Percentiles rank a stretch among this genome's conserved stretches.
phyloP scores from a whole-genome alignment of 2,329 filamentous ascomycete genomes.

The Fusarium palustre region DNA sequence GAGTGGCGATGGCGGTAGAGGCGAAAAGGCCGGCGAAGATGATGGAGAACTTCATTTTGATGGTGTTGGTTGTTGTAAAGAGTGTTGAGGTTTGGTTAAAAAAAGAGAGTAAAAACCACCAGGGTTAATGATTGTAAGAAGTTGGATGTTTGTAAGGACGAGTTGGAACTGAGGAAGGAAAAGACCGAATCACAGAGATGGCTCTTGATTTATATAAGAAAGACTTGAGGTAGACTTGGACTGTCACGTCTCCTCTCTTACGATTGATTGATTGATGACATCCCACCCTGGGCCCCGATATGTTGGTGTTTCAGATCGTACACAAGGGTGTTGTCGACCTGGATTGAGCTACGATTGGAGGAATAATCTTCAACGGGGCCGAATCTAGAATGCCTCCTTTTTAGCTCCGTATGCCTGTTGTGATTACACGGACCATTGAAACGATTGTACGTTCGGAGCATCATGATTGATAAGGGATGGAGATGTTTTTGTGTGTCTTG shows the following conservation, averaged over 20 bases:
- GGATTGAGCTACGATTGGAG: slow-evolving; percentile 7
- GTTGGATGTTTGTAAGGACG: slow-evolving; percentile 25
- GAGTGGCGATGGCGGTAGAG: slow-evolving; percentile 36
- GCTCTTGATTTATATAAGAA: slow-evolving; percentile 11
- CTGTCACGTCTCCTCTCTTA: not conserved
- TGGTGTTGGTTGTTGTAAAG: not conserved
- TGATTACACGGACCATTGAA: not conserved
- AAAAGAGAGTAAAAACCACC: slow-evolving; percentile 44
- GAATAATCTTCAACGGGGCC: slow-evolving; percentile 1
- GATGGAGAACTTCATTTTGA: slow-evolving; percentile 46
- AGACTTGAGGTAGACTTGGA: not conserved
- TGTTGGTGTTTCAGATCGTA: slow-evolving; percentile 30
- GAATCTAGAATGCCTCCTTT: not conserved
- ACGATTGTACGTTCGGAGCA: not conserved
- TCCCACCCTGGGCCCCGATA: not conserved
- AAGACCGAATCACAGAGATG: not conserved
- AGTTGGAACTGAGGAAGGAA: slow-evolving; percentile 12
- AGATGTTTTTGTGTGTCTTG: not conserved
- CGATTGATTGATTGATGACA: not conserved
- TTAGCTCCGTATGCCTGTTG: not conserved
- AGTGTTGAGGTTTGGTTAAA: not conserved
- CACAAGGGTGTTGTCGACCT: not conserved
- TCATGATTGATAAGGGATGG: not conserved
- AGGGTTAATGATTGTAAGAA: slow-evolving; percentile 40
- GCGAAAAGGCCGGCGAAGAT: slow-evolving; percentile 41